Evolutionary conservation across 306 rosid genomes (phyloP), one percentile per base, ranked within the genome.

Genomic region (Hylodesmum podocarpum): DNA sequence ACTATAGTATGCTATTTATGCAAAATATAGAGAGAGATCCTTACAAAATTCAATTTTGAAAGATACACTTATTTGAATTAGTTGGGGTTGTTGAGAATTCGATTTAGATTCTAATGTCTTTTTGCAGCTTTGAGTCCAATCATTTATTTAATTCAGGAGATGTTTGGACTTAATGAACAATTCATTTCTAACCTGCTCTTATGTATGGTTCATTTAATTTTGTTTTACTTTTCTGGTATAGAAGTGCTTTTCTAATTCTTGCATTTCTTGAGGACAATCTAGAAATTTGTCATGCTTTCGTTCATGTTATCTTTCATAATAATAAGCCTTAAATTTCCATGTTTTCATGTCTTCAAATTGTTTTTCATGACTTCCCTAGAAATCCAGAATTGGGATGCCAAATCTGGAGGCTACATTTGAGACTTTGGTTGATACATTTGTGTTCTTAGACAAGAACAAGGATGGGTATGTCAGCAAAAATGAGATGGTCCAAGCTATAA

Each of bases 381-480:
- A 95, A 88, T 83, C 88, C 59, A 72, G 77, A 80, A 54, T 83
- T 33, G 95, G 91, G 18, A 81, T 90, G 88, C 97, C 97, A 3
- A 78, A 88, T 73, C 84, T 92, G 82, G 97, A 90, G 92, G 84
- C 87, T 74, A 95, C 97, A 36, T 92, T 95, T 1, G 97, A 95
- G 80, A 89, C 96, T 18, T 78, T 95, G 90, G 97, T 95, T 19
- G 91, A 95, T 73, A 83, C 97, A 29, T 95, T 95, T 57, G 96
- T 89, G 57, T 95, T 95, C 89, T 89, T 95, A 91, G 98, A 95
- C 88, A 92, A 89, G 86, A 95, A 95, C 59, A 92, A 74, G 86
- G 98, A 95, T 63, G 97, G 97, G 44, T 89, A 92, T 75, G 97
- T 92, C 65, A 92, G 98, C 90, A 95, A 84, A 89, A 88, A 46